Evolutionary conservation across 2,329 filamentous ascomycete species (phyloP).

Genomic region (Macrophomina pseudophaseolina): DNA sequence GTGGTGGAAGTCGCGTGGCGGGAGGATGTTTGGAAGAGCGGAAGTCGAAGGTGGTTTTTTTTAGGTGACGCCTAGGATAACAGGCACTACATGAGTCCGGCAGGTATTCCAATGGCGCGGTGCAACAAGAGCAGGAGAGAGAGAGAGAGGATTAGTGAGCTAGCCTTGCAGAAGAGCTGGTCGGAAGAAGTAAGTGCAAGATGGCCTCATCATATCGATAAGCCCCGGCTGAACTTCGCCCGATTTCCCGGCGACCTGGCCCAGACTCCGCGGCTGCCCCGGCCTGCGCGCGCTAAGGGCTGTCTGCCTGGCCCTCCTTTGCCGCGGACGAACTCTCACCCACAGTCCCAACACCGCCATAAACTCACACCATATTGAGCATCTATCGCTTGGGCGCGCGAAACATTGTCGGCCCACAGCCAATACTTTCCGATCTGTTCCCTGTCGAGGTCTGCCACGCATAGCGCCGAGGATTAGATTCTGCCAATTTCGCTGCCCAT

Average conservation of each 20-base stretch:
- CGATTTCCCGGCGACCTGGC: background rate
- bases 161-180: conserved; percentile 6
- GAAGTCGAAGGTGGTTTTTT: background rate
- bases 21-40: background rate
- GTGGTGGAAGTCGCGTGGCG: background rate
- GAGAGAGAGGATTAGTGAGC: conserved; percentile 1
- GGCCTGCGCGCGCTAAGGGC: too few species aligned
- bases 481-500: too few species aligned
- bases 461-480: too few species aligned
- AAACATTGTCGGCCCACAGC: too few species aligned
- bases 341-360: background rate
- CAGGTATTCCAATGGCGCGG: background rate
- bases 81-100: conserved; percentile 20
- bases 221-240: conserved; percentile 11
- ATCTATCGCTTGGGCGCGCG: too few species aligned
- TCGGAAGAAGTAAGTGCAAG: conserved; percentile 12
- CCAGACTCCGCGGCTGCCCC: background rate
- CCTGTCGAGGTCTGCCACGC: too few species aligned
- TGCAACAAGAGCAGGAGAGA: background rate
- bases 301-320: too few species aligned
- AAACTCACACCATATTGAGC: background rate
- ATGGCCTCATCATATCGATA: conserved; percentile 16
- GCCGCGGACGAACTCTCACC: too few species aligned
- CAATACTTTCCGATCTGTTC: too few species aligned
- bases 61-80: background rate